Conservation (phyloP, 805 yeast species). For the Cyberlindnera sargentensis region DNA sequence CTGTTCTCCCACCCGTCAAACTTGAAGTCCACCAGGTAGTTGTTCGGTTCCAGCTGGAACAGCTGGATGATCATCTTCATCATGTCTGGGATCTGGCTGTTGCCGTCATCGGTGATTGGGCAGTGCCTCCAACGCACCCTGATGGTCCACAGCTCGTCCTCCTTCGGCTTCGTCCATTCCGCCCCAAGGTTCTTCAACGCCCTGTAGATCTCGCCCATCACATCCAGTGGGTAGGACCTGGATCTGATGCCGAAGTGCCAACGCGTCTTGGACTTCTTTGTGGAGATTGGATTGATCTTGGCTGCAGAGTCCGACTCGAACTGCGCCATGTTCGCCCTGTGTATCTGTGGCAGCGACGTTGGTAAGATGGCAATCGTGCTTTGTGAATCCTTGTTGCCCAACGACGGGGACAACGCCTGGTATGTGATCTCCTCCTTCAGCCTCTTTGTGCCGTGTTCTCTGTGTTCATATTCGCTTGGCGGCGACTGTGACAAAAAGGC, state of each 20-base stretch:
- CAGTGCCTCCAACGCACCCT: slow-evolving; percentile 88
- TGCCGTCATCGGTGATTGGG: slow-evolving; percentile 24
- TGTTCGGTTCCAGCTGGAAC: slow-evolving; percentile 92
- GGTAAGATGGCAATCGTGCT: slow-evolving; percentile 91
- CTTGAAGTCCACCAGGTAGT: slow-evolving; percentile 92
- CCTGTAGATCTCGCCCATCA: slow-evolving; percentile 96
- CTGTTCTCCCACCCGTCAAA: slow-evolving; percentile 92
- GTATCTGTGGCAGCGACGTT: slow-evolving; percentile 89
- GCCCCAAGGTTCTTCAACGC: slow-evolving; percentile 93
- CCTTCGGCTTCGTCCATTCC: slow-evolving; percentile 94
- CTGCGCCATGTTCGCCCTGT: slow-evolving; percentile 84
- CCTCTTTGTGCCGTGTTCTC: slow-evolving; percentile 12
- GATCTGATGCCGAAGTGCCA: slow-evolving; percentile 99
- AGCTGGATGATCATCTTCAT: slow-evolving; percentile 97
- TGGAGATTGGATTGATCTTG: slow-evolving; percentile 46
- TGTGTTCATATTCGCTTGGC: slow-evolving; percentile 26
- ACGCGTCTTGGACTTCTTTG: slow-evolving; percentile 85
- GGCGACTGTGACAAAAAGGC: slow-evolving; percentile 56
- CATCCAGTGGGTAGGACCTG: slow-evolving; percentile 92
- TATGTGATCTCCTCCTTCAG: slow-evolving; percentile 27
- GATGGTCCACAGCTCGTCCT: slow-evolving; percentile 94
- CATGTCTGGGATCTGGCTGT: slow-evolving; percentile 49
- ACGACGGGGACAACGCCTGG: slow-evolving; percentile 25
- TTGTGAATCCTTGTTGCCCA: slow-evolving; percentile 28
- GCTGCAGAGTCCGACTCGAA: slow-evolving; percentile 40